These are phyloP conservation scores for Graphilbum sp. DNA, from an alignment of 2,329 filamentous ascomycete species.

Conservation along the genomic window DNA sequence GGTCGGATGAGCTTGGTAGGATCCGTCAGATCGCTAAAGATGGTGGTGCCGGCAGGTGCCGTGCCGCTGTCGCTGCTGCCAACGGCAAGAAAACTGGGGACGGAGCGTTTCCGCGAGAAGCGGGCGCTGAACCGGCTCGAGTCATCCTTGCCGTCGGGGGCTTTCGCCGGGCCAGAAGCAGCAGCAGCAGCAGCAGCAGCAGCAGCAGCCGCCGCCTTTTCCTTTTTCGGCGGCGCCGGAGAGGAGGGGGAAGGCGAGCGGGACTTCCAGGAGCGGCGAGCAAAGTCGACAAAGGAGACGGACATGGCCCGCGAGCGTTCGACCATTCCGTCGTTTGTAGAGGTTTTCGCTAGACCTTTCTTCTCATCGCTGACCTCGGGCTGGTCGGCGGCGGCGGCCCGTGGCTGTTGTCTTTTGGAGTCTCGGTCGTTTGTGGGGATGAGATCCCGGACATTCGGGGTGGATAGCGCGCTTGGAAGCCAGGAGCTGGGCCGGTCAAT, in stretches of 20 bases:
- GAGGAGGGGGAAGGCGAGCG: slow-evolving; percentile 30
- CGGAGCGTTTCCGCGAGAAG: slow-evolving; percentile 5
- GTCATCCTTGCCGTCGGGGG: slow-evolving; percentile 7
- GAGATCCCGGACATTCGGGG: slow-evolving; percentile 18
- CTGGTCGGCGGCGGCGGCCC: neutral
- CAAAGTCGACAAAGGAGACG: slow-evolving; percentile 32
- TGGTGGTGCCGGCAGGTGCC: slow-evolving; percentile 10
- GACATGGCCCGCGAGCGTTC: slow-evolving; percentile 19
- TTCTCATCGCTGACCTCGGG: neutral
- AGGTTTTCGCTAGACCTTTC: neutral
- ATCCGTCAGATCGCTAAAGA: slow-evolving; percentile 7
- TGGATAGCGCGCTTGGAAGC: slow-evolving; percentile 30
- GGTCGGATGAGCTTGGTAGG: neutral
- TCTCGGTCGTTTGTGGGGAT: slow-evolving; percentile 14
- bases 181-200: neutral
- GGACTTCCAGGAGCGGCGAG: slow-evolving; percentile 34
- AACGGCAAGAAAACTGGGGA: neutral
- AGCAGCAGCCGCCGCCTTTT: too few species aligned
- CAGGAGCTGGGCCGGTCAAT: slow-evolving; percentile 35
- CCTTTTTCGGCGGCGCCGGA: slow-evolving; percentile 2
- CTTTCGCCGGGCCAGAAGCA: neutral
- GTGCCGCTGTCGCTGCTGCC: slow-evolving; percentile 12
- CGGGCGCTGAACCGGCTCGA: slow-evolving; percentile 1
- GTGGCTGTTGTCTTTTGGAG: slow-evolving; percentile 3
- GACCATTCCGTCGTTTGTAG: slow-evolving; percentile 5